Conservation (phyloP, 345 rosid species). For the Mercurialis annua region DNA sequence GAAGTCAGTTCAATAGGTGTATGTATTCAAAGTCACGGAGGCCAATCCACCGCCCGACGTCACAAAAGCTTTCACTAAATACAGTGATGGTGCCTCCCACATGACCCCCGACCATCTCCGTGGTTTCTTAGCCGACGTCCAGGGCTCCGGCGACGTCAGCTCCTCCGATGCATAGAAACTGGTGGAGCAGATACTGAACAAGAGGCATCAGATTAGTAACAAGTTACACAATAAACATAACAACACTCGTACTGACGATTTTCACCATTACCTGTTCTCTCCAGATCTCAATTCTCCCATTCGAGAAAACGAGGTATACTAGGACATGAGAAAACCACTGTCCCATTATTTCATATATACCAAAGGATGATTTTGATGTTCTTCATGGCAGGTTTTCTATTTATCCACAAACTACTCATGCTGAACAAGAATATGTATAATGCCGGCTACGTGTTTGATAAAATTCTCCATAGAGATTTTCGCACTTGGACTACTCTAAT, state of each 20-base stretch:
- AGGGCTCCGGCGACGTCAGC: slow-evolving; percentile 32
- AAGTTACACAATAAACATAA: slow-evolving; percentile 59
- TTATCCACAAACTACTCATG: no score
- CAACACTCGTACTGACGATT: slow-evolving; percentile 46
- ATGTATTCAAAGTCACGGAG: slow-evolving; percentile 57
- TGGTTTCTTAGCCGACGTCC: slow-evolving; percentile 51
- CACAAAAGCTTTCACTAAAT: slow-evolving; percentile 46
- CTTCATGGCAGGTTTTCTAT: slow-evolving; percentile 23
- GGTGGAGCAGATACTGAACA: slow-evolving; percentile 49
- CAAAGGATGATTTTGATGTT: slow-evolving; percentile 19
- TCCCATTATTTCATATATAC: slow-evolving; percentile 31
- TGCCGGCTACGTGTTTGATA: no score
- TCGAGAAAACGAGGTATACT: slow-evolving; percentile 27
- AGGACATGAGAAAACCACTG: slow-evolving; percentile 30
- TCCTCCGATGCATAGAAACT: slow-evolving; percentile 50
- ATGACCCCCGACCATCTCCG: slow-evolving; percentile 70
- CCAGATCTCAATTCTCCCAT: slow-evolving; percentile 49
- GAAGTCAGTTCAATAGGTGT: no score
- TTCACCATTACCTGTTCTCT: slow-evolving; percentile 28
- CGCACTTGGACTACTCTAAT: no score
- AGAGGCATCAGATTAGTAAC: slow-evolving; percentile 50
- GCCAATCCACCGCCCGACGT: slow-evolving; percentile 68
- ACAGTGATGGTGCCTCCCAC: slow-evolving; percentile 48
- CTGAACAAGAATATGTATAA: no score
- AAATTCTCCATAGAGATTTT: no score